Evolutionary conservation across 176 grass and related monocot species (phyloP).

Genomic region (Ensete glaucum): DNA sequence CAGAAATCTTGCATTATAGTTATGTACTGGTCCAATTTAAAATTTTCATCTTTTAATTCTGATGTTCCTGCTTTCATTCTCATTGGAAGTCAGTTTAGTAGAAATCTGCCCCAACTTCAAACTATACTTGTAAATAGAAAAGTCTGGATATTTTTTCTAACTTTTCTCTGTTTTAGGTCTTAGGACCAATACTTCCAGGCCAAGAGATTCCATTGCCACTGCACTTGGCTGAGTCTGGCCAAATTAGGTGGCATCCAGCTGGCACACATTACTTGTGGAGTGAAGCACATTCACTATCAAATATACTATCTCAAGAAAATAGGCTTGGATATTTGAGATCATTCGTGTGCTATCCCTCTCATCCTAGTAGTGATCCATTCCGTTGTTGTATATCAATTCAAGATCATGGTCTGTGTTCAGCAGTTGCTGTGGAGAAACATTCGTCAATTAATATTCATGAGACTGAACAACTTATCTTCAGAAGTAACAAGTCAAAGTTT

Average conservation of each 20-base stretch:
- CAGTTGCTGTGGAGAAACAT: constrained; percentile 28
- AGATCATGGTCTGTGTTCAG: constrained; percentile 57
- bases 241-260: constrained; percentile 92
- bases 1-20: background rate
- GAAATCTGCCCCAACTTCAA: background rate
- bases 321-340: constrained; percentile 87
- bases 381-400: constrained; percentile 90
- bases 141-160: background rate
- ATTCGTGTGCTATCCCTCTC: constrained; percentile 92
- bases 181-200: constrained; percentile 74
- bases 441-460: constrained; percentile 31
- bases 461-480: constrained; percentile 22
- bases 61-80: background rate
- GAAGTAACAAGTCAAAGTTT: constrained; percentile 29
- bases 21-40: background rate
- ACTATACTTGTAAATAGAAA: background rate
- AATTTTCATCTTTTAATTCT: background rate
- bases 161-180: constrained; percentile 31
- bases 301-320: constrained; percentile 77
- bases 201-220: constrained; percentile 83
- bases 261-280: constrained; percentile 80
- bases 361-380: constrained; percentile 85
- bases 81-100: background rate
- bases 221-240: constrained; percentile 87
- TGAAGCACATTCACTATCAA: constrained; percentile 67